phyloP scores from a whole-genome alignment of 192 early-diverging fungal genomes.

The Entomortierella beljakovae region DNA sequence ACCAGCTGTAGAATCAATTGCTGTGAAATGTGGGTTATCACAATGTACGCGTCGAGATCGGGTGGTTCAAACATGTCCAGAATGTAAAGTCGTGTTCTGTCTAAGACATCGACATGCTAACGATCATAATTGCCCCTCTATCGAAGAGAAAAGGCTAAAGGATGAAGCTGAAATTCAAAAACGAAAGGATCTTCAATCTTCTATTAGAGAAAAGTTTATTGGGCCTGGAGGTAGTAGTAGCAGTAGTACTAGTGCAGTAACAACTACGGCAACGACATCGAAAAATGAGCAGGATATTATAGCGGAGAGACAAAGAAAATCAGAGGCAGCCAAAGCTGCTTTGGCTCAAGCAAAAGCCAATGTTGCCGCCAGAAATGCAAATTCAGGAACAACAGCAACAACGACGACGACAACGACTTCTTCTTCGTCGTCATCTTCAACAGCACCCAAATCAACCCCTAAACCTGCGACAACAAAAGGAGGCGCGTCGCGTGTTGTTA shows the following conservation, averaged over 20 bases:
- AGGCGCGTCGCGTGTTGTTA: conserved; percentile 30
- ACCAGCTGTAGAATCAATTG: conserved; percentile 31
- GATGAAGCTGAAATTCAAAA: background rate
- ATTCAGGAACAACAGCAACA: background rate
- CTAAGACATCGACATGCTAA: conserved; percentile 28
- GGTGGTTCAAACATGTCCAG: conserved; percentile 31
- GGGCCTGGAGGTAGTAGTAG: background rate
- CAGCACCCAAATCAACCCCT: background rate
- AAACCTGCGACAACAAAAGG: conserved; percentile 9
- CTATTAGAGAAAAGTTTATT: conserved; percentile 15
- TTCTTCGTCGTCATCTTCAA: background rate
- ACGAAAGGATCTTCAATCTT: conserved; percentile 3
- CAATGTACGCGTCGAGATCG: conserved; percentile 21
- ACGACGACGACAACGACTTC: background rate
- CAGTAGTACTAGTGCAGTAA: background rate
- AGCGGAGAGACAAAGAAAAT: background rate
- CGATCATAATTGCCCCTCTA: conserved; percentile 24
- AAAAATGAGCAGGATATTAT: conserved; percentile 1
- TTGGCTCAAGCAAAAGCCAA: conserved; percentile 41
- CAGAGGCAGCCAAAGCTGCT: conserved; percentile 27
- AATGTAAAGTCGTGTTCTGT: conserved; percentile 29
- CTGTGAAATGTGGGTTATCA: conserved; percentile 14
- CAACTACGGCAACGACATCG: background rate
- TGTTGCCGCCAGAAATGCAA: conserved; percentile 13
- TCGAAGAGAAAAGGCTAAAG: background rate